Base-by-base conservation (phyloP, 768 basidiomycete species). In the Lentinula edodes region DNA sequence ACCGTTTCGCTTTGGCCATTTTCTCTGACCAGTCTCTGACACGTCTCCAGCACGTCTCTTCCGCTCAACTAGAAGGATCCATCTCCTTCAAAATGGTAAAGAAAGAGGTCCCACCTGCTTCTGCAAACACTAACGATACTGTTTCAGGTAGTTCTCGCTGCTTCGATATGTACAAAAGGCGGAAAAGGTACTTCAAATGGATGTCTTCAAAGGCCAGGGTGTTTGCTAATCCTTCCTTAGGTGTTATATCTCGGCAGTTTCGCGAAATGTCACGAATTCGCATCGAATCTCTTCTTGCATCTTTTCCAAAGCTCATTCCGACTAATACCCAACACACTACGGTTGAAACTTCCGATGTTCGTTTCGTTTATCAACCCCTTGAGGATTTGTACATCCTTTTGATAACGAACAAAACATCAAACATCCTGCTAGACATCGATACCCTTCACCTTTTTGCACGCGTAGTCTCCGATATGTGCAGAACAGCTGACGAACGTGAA, bases 341-440 rank as follows among this genome's bases (percentile, higher is more conserved):
- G n/a, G 90, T 96, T 67, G 95, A 93, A 80, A 97, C 93, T 0
- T 75, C 90, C 42, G 94, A 99, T 74, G 95, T 96, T 55, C 90
- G 95, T 67, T 98, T 94, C 71, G 95, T 98, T 64, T 98, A 96
- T 74, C 95, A 97, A 69, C 94, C 95, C 0, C 83, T 98, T 51
- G 95, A 97, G 73, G 94, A 98, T 72, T 86, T 98, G 28, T 98
- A 98, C 75, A 96, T 98, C 63, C 82, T 98, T 66, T 83, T 98
- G 65, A 95, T 98, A 75, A 98, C 96, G 59, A 98, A 98, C 78
- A 98, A 97, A 74, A 92, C 93, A 7, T 94, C 92, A n/a, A 99
- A 99, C 70, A 98, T 98, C 68, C 79, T 99, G 42, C 97, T 97
- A 78, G 97, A 98, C 73, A 96, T 98, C 65, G 91, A 97, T 62